Evolutionary conservation across 1,139 yeast species (phyloP).

Genomic region (Nakaseomyces bracarensis): DNA sequence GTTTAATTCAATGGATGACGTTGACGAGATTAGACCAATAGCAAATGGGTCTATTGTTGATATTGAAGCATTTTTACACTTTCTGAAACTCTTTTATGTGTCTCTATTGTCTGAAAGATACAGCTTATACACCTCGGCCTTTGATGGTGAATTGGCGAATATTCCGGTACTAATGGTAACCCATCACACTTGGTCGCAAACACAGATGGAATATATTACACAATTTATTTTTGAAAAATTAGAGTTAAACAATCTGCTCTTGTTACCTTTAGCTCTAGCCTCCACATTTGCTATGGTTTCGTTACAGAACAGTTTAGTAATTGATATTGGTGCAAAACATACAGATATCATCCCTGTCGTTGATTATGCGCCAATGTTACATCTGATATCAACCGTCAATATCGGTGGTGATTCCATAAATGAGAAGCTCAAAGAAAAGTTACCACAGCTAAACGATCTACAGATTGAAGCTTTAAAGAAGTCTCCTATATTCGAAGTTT

Average conservation of each 20-base stretch:
- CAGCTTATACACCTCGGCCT: slow-evolving; percentile 39
- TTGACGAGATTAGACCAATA: slow-evolving; percentile 53
- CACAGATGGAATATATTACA: slow-evolving; percentile 58
- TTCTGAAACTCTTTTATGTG: slow-evolving; percentile 52
- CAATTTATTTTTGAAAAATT: slow-evolving; percentile 68
- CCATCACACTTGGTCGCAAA: slow-evolving; percentile 60
- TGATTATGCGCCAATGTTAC: slow-evolving; percentile 54
- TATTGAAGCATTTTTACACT: slow-evolving; percentile 61
- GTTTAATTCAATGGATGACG: slow-evolving; percentile 14
- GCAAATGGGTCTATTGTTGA: slow-evolving; percentile 54
- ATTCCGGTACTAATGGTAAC: slow-evolving; percentile 57
- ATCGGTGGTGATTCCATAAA: slow-evolving; percentile 63
- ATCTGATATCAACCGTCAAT: slow-evolving; percentile 44
- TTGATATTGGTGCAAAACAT: slow-evolving; percentile 71
- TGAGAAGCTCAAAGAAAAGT: slow-evolving; percentile 39
- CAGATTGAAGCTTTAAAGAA: slow-evolving; percentile 72
- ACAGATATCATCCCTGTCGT: slow-evolving; percentile 73
- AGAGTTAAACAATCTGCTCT: slow-evolving; percentile 64
- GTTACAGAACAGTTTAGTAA: slow-evolving; percentile 52
- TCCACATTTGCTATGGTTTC: slow-evolving; percentile 69
- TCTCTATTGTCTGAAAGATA: slow-evolving; percentile 39
- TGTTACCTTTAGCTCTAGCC: slow-evolving; percentile 62
- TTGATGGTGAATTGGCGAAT: slow-evolving; percentile 32
- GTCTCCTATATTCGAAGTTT: slow-evolving; percentile 70
- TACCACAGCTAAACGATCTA: slow-evolving; percentile 49